Base-by-base conservation (phyloP, 164 flowering plant genomes). In the Dillenia turbinata region DNA sequence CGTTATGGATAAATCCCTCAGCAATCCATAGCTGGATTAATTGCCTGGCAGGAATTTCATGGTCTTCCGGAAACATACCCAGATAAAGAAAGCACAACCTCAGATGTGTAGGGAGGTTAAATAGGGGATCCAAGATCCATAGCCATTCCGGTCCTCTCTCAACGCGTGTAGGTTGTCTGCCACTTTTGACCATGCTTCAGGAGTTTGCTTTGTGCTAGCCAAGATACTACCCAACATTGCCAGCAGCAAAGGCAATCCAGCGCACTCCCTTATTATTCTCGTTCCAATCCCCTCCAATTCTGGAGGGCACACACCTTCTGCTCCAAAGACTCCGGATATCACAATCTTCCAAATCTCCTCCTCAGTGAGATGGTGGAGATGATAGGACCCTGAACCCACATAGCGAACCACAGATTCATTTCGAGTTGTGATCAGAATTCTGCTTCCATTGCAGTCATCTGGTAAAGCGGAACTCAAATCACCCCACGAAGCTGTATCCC, bases 21-120 rank as follows among this genome's bases (percentile, higher is more conserved):
- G 66, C 56, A 9, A 68, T 44, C 71, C 71, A 68, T n/a, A 62
- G 10, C 51, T 12, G 11, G 40, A 56, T 57, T 56, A 62, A 46
- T 43, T 22, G 13, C 7, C 56, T 24, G 10, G 55, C 66, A 1
- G 49, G 47, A 24, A 67, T 61, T 13, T 61, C 56, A 12, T n/a
- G 10, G 40, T 60, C 64, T 33, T 54, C 70, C 13, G 52, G 57
- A 45, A 33, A 33, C 40, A 51, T 55, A 67, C 16, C 45, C 40
- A 24, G 54, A 60, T 14, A 67, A 11, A 67, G 60, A 50, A 61
- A 67, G 56, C 71, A 67, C 5, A 48, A 19, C 51, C 24, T 67
- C 57, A 67, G 55, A 24, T 47, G 44, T 9, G 9, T 10, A 5
- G 66, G 61, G 9, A 68, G 22, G 14, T 55, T 9, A 43, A 57